phyloP scores from a whole-genome alignment of 768 basidiomycete genomes.

The Candolleomyces efflorescens region DNA sequence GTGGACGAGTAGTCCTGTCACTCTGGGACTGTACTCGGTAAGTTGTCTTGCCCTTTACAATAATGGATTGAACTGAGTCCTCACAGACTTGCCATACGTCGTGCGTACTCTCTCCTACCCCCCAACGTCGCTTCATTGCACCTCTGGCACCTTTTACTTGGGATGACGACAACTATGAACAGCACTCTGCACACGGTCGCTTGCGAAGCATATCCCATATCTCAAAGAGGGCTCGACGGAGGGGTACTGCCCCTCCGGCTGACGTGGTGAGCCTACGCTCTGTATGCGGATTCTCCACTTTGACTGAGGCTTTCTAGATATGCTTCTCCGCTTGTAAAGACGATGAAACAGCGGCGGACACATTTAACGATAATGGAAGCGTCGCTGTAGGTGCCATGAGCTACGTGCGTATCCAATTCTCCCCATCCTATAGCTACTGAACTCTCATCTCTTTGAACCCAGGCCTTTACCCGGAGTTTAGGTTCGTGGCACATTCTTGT shows the following conservation, averaged over 20 bases:
- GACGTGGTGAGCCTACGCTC: slow-evolving; percentile 10
- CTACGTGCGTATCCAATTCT: slow-evolving; percentile 42
- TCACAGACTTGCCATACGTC: slow-evolving; percentile 43
- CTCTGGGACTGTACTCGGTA: slow-evolving; percentile 51
- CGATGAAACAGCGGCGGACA: slow-evolving; percentile 69
- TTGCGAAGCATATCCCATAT: slow-evolving; percentile 3
- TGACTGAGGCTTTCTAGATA: slow-evolving; percentile 35
- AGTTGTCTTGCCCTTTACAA: slow-evolving; percentile 2
- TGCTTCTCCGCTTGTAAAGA: slow-evolving; percentile 72
- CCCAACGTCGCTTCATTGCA: too few relatives aligned
- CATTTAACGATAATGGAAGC: slow-evolving; percentile 45
- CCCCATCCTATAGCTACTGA: neutral
- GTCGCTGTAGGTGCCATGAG: slow-evolving; percentile 78
- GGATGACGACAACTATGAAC: too few relatives aligned
- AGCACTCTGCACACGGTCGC: slow-evolving; percentile 7
- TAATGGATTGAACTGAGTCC: neutral
- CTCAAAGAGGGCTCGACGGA: neutral
- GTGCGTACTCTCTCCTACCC: slow-evolving; percentile 30
- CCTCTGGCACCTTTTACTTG: neutral
- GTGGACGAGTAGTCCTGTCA: slow-evolving; percentile 41
- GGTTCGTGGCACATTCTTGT: slow-evolving; percentile 20
- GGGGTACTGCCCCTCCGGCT: neutral
- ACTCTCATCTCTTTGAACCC: neutral
- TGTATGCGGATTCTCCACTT: too few relatives aligned
- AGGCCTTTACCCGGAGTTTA: slow-evolving; percentile 62